Base-by-base conservation (phyloP, 495 filamentous ascomycete genomes). In the Jackrogersella minutella region DNA sequence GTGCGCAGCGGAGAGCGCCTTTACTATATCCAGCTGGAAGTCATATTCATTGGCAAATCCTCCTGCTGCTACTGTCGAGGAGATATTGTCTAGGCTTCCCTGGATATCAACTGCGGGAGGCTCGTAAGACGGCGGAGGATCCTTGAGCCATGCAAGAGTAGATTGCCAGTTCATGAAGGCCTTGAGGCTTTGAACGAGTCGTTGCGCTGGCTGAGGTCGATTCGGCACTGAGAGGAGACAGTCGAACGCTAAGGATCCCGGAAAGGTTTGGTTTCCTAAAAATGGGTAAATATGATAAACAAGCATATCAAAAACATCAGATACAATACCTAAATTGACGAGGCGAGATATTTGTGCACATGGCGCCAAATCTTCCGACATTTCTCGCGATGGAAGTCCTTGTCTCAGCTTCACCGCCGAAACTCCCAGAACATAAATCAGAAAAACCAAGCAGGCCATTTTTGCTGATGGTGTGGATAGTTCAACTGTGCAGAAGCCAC, bases 1-100 rank as follows among this genome's bases (percentile, higher is more conserved):
- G 56, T 85, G 75, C 0, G 82, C 82, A 0, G 77, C 76, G 5
- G 50, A 40, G n/a, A 84, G 65, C 4, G 82, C 70, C 6, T 72
- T 53, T 21, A 68, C 62, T 13, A 86, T 72, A 7, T 79, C 79
- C 7, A 78, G 41, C 21, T 84, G 81, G 64, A 85, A 84, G 4
- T 86, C 80, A 55, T 79, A 85, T 61, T 86, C 82, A 46, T 74
- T 83, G 13, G 59, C 69, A 58, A 77, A 86, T 10, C 52, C 64
- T 7, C 73, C 76, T n/a, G 51, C 49, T 10, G 50, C 43, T 11
- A 63, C 69, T 5, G 54, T 75, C 5, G 50, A 51, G 7, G 61
- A 39, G 52, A 83, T 79, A 5, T 64, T 58, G 53, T 79, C 74
- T 3, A 82, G 66, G 1, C 70, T 72, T n/a, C 63, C 77, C 9